phyloP scores from a whole-genome alignment of 331 rosid species.

The Spiraea crenata region DNA sequence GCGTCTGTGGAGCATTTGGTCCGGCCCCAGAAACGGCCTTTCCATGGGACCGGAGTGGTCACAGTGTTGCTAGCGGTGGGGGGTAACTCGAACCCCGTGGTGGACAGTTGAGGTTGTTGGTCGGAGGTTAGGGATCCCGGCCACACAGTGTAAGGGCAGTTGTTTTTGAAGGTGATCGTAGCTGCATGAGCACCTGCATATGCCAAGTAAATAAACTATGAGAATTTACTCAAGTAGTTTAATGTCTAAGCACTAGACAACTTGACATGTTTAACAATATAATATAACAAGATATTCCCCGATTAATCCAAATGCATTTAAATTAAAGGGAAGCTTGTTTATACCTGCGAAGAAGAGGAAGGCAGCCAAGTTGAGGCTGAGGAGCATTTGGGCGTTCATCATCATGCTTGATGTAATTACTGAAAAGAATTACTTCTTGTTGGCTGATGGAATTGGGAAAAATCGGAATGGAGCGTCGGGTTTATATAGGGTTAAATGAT shows the following conservation, averaged over 20 bases:
- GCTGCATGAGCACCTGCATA: constrained; percentile 25
- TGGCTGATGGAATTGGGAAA: no score
- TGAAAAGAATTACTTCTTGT: no score
- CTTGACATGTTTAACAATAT: no score
- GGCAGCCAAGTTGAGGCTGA: constrained; percentile 21
- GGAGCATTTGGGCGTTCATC: constrained; percentile 13
- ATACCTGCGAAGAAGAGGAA: constrained; percentile 25
- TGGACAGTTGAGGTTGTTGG: constrained; percentile 20
- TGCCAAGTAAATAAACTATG: not conserved
- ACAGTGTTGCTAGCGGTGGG: not conserved
- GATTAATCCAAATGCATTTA: no score
- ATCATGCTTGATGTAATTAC: not conserved
- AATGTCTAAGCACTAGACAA: no score
- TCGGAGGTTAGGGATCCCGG: constrained; percentile 38
- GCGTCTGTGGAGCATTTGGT: constrained; percentile 14
- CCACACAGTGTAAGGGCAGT: constrained; percentile 30
- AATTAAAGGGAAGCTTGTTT: no score
- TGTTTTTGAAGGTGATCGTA: constrained; percentile 21
- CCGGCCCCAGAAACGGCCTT: constrained; percentile 36
- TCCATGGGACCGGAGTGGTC: constrained; percentile 24
- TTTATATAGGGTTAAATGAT: no score
- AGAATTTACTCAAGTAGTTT: no score
- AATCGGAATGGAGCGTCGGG: no score
- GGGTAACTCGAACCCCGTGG: constrained; percentile 33
- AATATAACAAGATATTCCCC: no score